Conservation (phyloP, 2,329 filamentous ascomycete genomes). For the Curvularia verruculosa region DNA sequence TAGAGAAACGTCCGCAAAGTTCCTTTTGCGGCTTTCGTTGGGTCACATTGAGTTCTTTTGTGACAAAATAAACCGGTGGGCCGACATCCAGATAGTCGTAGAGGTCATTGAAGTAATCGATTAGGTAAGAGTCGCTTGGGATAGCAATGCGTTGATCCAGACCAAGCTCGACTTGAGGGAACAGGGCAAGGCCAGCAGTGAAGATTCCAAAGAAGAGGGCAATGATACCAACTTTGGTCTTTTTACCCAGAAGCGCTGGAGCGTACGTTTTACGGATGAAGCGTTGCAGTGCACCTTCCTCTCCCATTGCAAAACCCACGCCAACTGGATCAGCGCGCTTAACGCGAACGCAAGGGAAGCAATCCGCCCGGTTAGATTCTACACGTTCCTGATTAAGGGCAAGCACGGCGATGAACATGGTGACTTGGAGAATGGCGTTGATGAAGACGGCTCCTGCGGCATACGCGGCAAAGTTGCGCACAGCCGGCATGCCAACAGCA, state of each 20-base stretch:
- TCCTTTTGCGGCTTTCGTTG: conserved; percentile 77
- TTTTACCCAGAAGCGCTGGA: conserved; percentile 77
- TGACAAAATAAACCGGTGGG: conserved; percentile 95
- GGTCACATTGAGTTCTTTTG: conserved; percentile 79
- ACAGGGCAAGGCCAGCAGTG: conserved; percentile 79
- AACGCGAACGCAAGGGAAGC: conserved; percentile 86
- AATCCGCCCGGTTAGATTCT: conserved; percentile 86
- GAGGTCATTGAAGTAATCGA: conserved; percentile 94
- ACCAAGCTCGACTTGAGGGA: conserved; percentile 84
- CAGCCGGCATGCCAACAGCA: conserved; percentile 96
- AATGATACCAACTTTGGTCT: conserved; percentile 77
- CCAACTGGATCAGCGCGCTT: conserved; percentile 72
- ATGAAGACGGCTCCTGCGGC: conserved; percentile 95
- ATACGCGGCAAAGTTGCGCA: conserved; percentile 96
- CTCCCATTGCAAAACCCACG: conserved; percentile 74
- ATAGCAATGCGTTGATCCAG: conserved; percentile 95
- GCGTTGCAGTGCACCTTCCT: conserved; percentile 81
- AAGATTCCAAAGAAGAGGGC: conserved; percentile 86
- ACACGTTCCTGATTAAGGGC: conserved; percentile 90
- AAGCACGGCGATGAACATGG: conserved; percentile 93
- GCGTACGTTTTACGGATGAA: conserved; percentile 94
- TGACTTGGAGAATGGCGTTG: conserved; percentile 95
- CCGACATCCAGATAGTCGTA: conserved; percentile 91
- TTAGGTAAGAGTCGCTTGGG: conserved; percentile 91
- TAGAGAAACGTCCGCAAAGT: conserved; percentile 88